A percentile compares a stretch with the other conserved stretches of the same genome.
Conservation (phyloP, 345 rosid genomes). For the Euphorbia peplus region DNA sequence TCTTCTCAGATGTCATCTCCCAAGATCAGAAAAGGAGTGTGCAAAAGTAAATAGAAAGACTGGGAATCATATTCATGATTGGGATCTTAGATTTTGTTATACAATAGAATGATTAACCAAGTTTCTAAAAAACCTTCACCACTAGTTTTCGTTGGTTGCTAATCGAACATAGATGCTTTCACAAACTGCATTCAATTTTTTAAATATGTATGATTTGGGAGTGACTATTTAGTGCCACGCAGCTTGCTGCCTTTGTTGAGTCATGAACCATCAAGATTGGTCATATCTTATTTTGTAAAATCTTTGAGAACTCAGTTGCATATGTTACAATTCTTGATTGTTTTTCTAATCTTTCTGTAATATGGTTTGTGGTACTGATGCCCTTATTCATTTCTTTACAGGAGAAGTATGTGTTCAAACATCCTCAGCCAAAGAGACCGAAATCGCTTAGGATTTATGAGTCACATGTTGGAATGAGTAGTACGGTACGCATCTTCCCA, state of each 20-base stretch:
- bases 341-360: neutral
- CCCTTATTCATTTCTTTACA: constrained; percentile 32
- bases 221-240: neutral
- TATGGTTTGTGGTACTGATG: constrained; percentile 12
- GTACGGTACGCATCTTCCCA: constrained; percentile 55
- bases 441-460: constrained; percentile 88
- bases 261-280: neutral
- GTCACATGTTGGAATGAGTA: constrained; percentile 98
- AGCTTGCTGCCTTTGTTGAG: neutral
- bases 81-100: neutral
- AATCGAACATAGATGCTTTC: neutral
- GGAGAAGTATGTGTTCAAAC: constrained; percentile 79
- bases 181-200: neutral
- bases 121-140: neutral
- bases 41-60: neutral
- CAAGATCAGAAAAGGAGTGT: neutral
- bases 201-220: neutral
- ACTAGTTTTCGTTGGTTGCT: neutral
- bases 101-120: neutral
- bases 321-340: neutral
- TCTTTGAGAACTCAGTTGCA: neutral
- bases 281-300: neutral
- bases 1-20: neutral
- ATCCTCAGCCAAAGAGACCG: constrained; percentile 83
- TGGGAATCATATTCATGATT: neutral